Evolutionary conservation across 2,329 filamentous ascomycete genomes (phyloP), one percentile per base, ranked within the genome.

Genomic region (Chaetomiaceae sp.): DNA sequence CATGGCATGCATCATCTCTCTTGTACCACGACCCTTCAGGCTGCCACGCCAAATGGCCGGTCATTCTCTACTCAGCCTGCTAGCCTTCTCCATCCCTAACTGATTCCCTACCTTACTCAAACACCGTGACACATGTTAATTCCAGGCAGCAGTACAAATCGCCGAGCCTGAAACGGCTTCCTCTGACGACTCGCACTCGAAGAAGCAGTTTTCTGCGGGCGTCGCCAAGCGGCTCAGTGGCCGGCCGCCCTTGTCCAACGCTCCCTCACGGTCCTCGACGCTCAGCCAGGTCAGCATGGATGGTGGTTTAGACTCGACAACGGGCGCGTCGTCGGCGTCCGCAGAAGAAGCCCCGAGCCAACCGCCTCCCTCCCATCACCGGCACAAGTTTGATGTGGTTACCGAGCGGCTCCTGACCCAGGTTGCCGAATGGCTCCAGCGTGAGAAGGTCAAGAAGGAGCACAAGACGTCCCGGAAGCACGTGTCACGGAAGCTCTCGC

Each of bases 341-440:
- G 55, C 50, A 7, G 61, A 60, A 15, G 65, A 65, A 10, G 34
- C 55, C 4, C 51, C 48, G 24, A 39, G 12, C 42, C 55, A 56
- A 11, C 60, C 59, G 35, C 56, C 61, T 35, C 62, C 64, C 19
- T 58, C 60, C 20, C 61, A 62, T 27, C 65, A 62, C 33, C 62
- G 62, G 20, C 61, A 64, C 42, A 60, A 58, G 34, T 43, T 63
- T 18, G 67, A 71, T 44, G 55, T 43, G 8, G 27, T 24, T 22
- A 44, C 38, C 40, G 48, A 50, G 36, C 32, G 48, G n/a, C 38
- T 50, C 3, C 9, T 50, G 12, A 17, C 30, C 32, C 48, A 50
- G 44, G 48, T 96, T 12, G 75, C 79, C 20, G 81, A 87, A 54
- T 97, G 91, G 91, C 69, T 96, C 32, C 81, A 90, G 56, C 78